Evolutionary conservation across 495 filamentous ascomycete species (phyloP).

Genomic region (Pyrenopolyporus hunteri): DNA sequence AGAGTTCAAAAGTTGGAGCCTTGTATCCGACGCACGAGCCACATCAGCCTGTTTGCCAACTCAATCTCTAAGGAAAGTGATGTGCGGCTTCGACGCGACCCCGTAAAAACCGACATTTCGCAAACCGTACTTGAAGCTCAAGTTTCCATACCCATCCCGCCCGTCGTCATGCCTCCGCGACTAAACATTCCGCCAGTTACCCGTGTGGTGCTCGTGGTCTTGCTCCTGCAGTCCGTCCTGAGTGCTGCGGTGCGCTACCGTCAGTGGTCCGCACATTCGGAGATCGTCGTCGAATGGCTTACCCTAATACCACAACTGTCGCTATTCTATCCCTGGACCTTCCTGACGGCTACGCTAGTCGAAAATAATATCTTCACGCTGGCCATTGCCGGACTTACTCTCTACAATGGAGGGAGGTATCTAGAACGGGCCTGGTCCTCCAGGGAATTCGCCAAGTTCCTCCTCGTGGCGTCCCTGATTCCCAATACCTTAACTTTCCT

Average conservation of each 20-base stretch:
- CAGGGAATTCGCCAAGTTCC: conserved; percentile 90
- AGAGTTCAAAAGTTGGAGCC: neutral
- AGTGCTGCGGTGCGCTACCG: conserved; percentile 79
- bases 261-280: conserved; percentile 60
- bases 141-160: conserved; percentile 15
- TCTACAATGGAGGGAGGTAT: conserved; percentile 94
- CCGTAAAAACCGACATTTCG: conserved; percentile 32
- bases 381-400: conserved; percentile 74
- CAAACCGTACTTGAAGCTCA: conserved; percentile 21
- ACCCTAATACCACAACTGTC: conserved; percentile 83
- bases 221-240: conserved; percentile 77
- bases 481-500: conserved; percentile 79
- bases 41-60: conserved; percentile 17
- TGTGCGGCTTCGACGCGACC: conserved; percentile 29
- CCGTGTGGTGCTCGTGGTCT: conserved; percentile 74
- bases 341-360: conserved; percentile 83
- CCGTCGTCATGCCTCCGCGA: conserved; percentile 72
- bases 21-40: conserved; percentile 27
- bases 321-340: conserved; percentile 90
- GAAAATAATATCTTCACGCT: conserved; percentile 94
- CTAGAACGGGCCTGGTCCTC: conserved; percentile 95
- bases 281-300: conserved; percentile 80
- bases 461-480: conserved; percentile 75
- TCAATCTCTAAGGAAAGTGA: conserved; percentile 27
- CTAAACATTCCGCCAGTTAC: conserved; percentile 94